phyloP scores from a whole-genome alignment of 176 grass and related monocot genomes.

The Aegilops longissima region DNA sequence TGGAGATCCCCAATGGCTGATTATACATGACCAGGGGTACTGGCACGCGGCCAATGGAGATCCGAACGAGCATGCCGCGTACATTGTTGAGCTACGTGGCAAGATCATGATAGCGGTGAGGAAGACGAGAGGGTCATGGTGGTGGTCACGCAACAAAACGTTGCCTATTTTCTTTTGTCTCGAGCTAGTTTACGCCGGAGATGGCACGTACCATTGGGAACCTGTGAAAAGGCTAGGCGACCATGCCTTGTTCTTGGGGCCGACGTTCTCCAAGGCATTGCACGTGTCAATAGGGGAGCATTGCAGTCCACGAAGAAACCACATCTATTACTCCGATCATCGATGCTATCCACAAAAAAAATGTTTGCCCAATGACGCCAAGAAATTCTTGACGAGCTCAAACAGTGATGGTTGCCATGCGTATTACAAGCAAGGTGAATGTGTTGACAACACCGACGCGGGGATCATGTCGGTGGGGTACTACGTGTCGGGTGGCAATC shows the following conservation, averaged over 20 bases:
- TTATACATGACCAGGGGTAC: not conserved
- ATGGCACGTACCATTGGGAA: not conserved
- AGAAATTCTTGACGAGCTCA: no score
- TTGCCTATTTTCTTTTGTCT: not conserved
- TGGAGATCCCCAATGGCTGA: not conserved
- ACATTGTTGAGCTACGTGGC: not conserved
- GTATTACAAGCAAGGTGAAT: no score
- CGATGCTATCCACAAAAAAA: not conserved
- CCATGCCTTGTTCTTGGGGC: not conserved
- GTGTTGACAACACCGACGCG: no score
- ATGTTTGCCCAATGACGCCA: no score
- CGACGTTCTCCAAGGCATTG: not conserved
- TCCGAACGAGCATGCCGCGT: accelerated
- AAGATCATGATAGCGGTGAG: not conserved
- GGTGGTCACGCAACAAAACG: not conserved
- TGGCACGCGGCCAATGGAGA: not conserved
- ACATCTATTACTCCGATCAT: not conserved
- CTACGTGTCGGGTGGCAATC: not conserved
- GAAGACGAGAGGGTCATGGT: not conserved
- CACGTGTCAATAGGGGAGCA: not conserved
- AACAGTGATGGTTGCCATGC: no score
- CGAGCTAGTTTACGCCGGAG: not conserved
- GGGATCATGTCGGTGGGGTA: not conserved
- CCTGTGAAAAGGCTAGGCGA: not conserved
- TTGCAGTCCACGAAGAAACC: not conserved